Evolutionary conservation across 352 stramenopile species (phyloP).

Genomic region (Phytopythium sindhum): DNA sequence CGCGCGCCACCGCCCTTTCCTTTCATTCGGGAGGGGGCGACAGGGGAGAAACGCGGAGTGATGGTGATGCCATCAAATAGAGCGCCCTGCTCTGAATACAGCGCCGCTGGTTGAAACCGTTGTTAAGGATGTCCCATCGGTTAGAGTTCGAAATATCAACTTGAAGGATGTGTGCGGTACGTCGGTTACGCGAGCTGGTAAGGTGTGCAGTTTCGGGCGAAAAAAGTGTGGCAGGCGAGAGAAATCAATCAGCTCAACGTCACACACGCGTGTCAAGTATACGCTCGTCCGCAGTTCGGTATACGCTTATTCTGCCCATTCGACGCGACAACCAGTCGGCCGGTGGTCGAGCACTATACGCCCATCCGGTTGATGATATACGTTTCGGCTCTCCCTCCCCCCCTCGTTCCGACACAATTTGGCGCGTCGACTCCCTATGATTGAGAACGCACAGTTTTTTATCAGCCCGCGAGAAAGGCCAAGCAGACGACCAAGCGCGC

Average conservation of each 20-base stretch:
- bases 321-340: neutral
- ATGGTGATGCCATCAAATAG: neutral
- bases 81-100: neutral
- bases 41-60: neutral
- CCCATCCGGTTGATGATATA: neutral
- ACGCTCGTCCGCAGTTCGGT: neutral
- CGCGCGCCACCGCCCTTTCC: slow-evolving; percentile 1
- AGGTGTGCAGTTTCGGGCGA: neutral
- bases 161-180: neutral
- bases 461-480: slow-evolving; percentile 6
- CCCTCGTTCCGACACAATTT: neutral
- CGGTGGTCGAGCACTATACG: neutral
- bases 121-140: neutral
- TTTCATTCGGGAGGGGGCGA: slow-evolving; percentile 10
- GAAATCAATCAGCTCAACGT: slow-evolving; percentile 7
- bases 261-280: neutral
- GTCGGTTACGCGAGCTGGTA: no score
- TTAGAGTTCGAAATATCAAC: neutral
- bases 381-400: neutral
- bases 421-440: neutral
- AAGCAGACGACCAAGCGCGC: neutral
- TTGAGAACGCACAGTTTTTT: slow-evolving; percentile 6
- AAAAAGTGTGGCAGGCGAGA: neutral
- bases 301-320: neutral
- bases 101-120: neutral